Evolutionary conservation across 768 basidiomycete species (phyloP).

Genomic region (Russula sp.): DNA sequence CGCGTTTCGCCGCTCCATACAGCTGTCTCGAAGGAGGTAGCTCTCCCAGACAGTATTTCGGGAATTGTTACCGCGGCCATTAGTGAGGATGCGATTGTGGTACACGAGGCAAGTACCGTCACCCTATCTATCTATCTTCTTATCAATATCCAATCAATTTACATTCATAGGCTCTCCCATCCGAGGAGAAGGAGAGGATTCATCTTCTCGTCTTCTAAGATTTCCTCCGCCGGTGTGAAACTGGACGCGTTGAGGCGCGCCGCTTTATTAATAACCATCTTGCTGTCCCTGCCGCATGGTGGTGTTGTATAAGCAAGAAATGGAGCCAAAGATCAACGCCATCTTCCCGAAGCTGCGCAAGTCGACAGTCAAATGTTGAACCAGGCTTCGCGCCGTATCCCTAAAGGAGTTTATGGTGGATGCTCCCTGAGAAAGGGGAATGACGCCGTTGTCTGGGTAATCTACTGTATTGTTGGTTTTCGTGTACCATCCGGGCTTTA

Average conservation of each 20-base stretch:
- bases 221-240: not conserved
- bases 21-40: not conserved
- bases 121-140: not conserved
- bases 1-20: not conserved
- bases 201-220: constrained; percentile 19
- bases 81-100: constrained; percentile 22
- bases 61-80: constrained; percentile 1
- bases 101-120: constrained; percentile 13
- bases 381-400: not conserved
- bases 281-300: not conserved
- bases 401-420: not conserved
- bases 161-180: not conserved
- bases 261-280: not conserved
- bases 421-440: not conserved
- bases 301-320: not conserved
- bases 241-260: not conserved
- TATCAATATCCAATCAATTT: not conserved
- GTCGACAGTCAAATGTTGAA: not conserved
- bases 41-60: not conserved
- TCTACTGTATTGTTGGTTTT: not conserved
- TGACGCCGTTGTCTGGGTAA: not conserved
- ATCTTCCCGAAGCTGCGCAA: not conserved
- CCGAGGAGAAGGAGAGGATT: constrained; percentile 3
- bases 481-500: not conserved
- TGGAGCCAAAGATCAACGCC: not conserved